Evolutionary conservation across 2,329 filamentous ascomycete genomes (phyloP).

Genomic region (Diaporthe citriasiana): DNA sequence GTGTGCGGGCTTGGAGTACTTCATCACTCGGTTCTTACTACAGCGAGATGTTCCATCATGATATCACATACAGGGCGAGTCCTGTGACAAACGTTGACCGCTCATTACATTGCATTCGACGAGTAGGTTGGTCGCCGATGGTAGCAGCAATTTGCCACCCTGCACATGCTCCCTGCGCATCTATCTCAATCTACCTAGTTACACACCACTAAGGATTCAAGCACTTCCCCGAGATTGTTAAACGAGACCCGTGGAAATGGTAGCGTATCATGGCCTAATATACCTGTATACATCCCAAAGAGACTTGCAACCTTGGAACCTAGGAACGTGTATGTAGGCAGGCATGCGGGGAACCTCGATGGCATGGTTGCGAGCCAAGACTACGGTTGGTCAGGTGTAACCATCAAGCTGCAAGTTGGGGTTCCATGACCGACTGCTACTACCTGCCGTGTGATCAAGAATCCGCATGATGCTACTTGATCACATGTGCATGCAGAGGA

Average conservation of each 20-base stretch:
- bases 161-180: neutral
- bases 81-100: neutral
- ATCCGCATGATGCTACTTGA: neutral
- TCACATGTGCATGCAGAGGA: conserved; percentile 2
- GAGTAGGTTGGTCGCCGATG: neutral
- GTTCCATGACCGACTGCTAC: conserved; percentile 8
- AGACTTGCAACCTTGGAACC: neutral
- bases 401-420: conserved; percentile 18
- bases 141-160: neutral
- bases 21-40: neutral
- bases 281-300: neutral
- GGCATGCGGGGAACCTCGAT: conserved; percentile 22
- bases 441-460: conserved; percentile 10
- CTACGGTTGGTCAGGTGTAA: conserved; percentile 13
- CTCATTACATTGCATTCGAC: conserved; percentile 1
- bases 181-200: neutral
- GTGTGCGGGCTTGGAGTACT: neutral
- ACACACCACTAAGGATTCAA: neutral
- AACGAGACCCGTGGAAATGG: neutral
- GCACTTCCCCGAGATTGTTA: neutral
- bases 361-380: conserved; percentile 9
- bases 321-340: neutral
- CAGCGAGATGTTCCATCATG: conserved; percentile 22
- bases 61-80: neutral
- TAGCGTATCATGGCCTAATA: neutral